Base-by-base conservation (phyloP, 192 early-diverging fungal genomes). In the Linnemannia zychae region DNA sequence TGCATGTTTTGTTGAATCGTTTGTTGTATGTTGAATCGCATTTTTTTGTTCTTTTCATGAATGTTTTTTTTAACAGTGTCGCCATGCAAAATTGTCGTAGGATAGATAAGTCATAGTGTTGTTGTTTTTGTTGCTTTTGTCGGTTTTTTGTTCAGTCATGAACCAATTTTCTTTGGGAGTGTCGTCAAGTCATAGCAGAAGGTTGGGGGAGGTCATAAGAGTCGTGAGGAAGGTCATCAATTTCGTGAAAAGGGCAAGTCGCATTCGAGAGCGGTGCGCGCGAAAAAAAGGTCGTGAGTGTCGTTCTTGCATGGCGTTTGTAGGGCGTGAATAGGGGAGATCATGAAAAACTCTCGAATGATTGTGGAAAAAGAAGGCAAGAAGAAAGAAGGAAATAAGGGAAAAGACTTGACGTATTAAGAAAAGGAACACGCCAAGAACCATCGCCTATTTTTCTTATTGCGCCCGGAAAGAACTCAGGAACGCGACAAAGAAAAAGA, bases 301-400 rank as follows among this genome's bases (percentile, higher is more conserved):
- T 63, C 57, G 57, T 63, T 63, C 31, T 63, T 63, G 57, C 57
- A 63, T 63, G 57, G 57, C 11, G 24, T 63, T 9, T 1, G 31
- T 28, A 63, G 57, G 28, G 28, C 57, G 12, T 63, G 20, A 24
- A 60, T 63, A 31, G 31, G 28, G 40, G 40, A 57, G 24, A 16
- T 57, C 57, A 63, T 63, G 57, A 63, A 63, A 63, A 63, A 63
- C 57, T 24, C 57, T 63, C 57, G 57, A 63, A 63, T 44, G 57
- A 28, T 31, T 53, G 22, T 31, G 57, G 31, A 44, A 44, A 9
- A 44, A 16, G 24, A 15, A 24, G 24, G 57, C 24, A 22, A 31
- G 57, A 63, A 28, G 12, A 3, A 12, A 31, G 11, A 28, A 31
- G 13, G 24, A 12, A 33, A 31, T 31, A 31, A 63, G 24, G 57